Evolutionary conservation across 257 asterid species (phyloP).

Genomic region (Paulownia fortunei): DNA sequence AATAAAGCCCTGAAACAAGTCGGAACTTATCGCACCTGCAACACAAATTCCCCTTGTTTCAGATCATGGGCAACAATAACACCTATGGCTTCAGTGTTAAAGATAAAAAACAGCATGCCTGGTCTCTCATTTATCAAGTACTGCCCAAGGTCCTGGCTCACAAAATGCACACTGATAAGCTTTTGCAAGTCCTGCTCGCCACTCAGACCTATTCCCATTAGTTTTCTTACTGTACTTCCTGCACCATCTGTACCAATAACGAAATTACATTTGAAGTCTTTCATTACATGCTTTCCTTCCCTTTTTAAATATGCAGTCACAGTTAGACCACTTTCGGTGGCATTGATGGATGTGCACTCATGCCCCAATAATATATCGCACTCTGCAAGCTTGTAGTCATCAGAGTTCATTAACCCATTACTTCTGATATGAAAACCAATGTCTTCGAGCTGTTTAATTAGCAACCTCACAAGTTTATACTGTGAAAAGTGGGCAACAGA

Average conservation of each 20-base stretch:
- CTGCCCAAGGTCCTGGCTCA: conserved; percentile 76
- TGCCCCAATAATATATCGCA: conserved; percentile 73
- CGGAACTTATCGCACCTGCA: conserved; percentile 65
- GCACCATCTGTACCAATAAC: conserved; percentile 95
- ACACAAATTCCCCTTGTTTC: conserved; percentile 88
- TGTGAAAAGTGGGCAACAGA: conserved; percentile 98
- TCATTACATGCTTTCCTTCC: conserved; percentile 54
- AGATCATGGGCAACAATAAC: conserved; percentile 96
- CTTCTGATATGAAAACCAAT: conserved; percentile 52
- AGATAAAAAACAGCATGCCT: conserved; percentile 92
- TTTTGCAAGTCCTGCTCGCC: conserved; percentile 86
- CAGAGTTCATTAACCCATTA: conserved; percentile 31
- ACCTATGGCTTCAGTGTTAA: conserved; percentile 83
- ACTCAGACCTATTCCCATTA: conserved; percentile 69
- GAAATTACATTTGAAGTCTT: conserved; percentile 61
- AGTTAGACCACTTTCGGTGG: conserved; percentile 49
- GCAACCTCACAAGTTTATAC: conserved; percentile 74
- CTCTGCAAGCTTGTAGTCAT: conserved; percentile 43
- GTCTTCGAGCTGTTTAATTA: conserved; percentile 67
- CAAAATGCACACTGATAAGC: conserved; percentile 89
- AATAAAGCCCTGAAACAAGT: background rate
- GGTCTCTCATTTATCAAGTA: conserved; percentile 85
- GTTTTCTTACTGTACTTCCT: conserved; percentile 79
- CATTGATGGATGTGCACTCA: conserved; percentile 64
- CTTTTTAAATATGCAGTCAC: conserved; percentile 55